Base-by-base conservation (phyloP, 1,284 basidiomycete genomes). In the Sporisorium exsertum region DNA sequence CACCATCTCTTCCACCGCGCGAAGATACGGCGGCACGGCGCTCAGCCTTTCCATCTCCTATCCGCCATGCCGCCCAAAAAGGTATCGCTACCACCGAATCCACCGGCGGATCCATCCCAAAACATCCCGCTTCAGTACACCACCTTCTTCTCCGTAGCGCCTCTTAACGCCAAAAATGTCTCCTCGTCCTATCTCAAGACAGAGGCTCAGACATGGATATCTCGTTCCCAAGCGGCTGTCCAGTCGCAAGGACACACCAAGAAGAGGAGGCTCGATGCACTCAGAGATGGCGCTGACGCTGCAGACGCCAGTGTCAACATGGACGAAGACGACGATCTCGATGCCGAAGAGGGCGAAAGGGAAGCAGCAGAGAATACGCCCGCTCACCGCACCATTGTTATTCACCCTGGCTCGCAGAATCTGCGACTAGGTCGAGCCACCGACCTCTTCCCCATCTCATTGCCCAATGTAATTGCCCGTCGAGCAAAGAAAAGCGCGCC, bases 321-420 rank as follows among this genome's bases (percentile, higher is more conserved):
- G 42, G 72, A 67, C 35, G 62, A 66, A 8, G 67, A 77, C 16
- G 72, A 72, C 27, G 69, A 66, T 47, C 67, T 71, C 47, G 72
- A 70, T 1, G 65, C 63, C 32, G 75, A 71, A 3, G 65, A 70
- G 9, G 74, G 60, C 10, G 71, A 75, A 24, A 63, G 64, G 20
- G 72, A 78, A 47, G 68, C 65, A 33, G 62, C 56, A 15, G 68
- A 73, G 33, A 63, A 75, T 50, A 65, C 69, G 2, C 68, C 76
- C 5, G 79, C 73, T 6, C 56, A 77, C 27, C 69, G 53, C 56
- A 88, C 87, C 24, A 86, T 99, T 64, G 92, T 99, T 42, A 93
- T 99, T 62, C 97, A 99, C 81, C 94, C 94, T 2, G 97, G 97
- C 26, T 95, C 95, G 2, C 89, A 93, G 29, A 92, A 88, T 81